Evolutionary conservation across 495 filamentous ascomycete species (phyloP), one percentile per base, ranked within the genome.

Genomic region (Filosporella fistucella): DNA sequence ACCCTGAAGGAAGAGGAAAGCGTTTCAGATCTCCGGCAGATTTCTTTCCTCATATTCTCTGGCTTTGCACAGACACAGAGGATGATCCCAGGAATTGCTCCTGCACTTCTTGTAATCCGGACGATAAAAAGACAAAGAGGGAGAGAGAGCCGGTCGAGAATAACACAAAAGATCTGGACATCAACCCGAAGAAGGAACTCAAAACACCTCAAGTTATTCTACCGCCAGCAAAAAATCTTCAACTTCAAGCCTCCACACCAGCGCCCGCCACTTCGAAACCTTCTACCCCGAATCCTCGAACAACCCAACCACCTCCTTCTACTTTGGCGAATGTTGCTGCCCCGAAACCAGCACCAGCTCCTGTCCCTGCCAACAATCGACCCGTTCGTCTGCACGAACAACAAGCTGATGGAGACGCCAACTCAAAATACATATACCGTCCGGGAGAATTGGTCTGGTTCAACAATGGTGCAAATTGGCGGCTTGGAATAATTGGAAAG

Each of bases 401-500:
- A 22, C 26, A 41, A 16, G 37, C 45, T 14, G 62, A 67, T 54
- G 29, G 41, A 11, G 28, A 51, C 20, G 22, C 52, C 3, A 49
- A 45, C 44, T 59, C 61, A 17, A 67, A 59, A 51, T 75, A 75
- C 53, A 63, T 82, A 12, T 80, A 71, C 48, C 72, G 80, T 4
- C 63, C 70, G 2, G 80, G 80, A 13, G 80, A 84, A 55, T 52
- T 81, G 7, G 70, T 76, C 2, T 84, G 80, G 80, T 82, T 76
- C 53, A 67, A 76, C 34, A 69, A 72, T 34, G 71, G 67, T 7
- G 41, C 58, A 21, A 72, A 77, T 6, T 84, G 80, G 79, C 74
- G 75, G 45, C 66, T 83, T 6, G 77, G 74, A 8, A 62, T 75
- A 11, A 66, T 82, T 10, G 49, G 69, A 13, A 66, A 58, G 34